Conservation (phyloP, 495 filamentous ascomycete species). For the Aspergillus kassunensis region DNA sequence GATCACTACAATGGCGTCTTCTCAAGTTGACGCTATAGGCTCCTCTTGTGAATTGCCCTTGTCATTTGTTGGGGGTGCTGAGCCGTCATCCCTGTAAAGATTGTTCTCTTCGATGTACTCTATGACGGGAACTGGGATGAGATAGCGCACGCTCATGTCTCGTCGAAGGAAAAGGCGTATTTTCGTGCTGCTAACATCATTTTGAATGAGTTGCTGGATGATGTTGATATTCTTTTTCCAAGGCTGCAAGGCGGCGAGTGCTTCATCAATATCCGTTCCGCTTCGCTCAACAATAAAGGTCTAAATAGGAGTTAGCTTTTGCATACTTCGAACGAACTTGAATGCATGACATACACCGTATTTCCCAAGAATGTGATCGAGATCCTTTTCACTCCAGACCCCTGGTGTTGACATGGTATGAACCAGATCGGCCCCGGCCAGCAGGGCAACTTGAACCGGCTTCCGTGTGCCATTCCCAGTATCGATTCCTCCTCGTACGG, state of each 20-base stretch:
- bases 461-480: slow-evolving; percentile 55
- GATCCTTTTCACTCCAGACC: slow-evolving; percentile 78
- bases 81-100: slow-evolving; percentile 66
- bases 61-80: slow-evolving; percentile 30
- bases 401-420: slow-evolving; percentile 76
- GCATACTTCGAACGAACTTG: background rate
- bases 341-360: slow-evolving; percentile 55
- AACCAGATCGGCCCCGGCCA: slow-evolving; percentile 79
- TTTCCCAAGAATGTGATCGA: slow-evolving; percentile 80
- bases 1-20: too few species aligned
- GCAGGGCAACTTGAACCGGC: slow-evolving; percentile 65
- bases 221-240: slow-evolving; percentile 79
- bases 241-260: slow-evolving; percentile 66
- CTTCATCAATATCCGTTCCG: slow-evolving; percentile 86
- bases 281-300: slow-evolving; percentile 85
- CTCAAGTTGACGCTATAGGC: slow-evolving; percentile 14
- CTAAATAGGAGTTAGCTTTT: slow-evolving; percentile 19
- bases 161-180: slow-evolving; percentile 78
- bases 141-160: slow-evolving; percentile 71
- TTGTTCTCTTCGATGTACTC: slow-evolving; percentile 73
- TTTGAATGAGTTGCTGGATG: slow-evolving; percentile 84
- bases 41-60: slow-evolving; percentile 32
- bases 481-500: slow-evolving; percentile 68
- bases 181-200: slow-evolving; percentile 86
- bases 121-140: slow-evolving; percentile 64